Evolutionary conservation across 257 asterid species (phyloP), one percentile per base, ranked within the genome.

Genomic region (Vinca minor): DNA sequence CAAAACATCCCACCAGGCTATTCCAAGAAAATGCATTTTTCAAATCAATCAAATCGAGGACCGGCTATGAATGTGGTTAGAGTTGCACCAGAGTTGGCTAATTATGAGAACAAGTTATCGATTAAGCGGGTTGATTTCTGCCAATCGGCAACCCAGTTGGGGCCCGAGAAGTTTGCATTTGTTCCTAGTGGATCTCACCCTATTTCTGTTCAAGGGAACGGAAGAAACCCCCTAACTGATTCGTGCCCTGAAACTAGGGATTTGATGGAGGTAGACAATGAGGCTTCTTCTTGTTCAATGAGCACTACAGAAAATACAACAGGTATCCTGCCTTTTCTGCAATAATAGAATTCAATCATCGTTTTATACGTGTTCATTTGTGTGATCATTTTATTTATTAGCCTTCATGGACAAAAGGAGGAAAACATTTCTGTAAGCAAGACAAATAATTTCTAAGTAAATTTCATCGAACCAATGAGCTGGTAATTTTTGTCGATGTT

Each of bases 71-170:
- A 73, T 61, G 73, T 69, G 74, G 86, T 75, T 45, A 78, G 84
- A 63, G 85, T 83, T 52, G 89, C 76, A n/a, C 92, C 97, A 0
- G 98, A 88, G 50, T 69, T 74, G 46, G 53, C 70, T 28, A 60
- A 67, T 68, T 64, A 63, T 28, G 95, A 87, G 28, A 78, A 71
- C 55, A 91, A 79, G 72, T 66, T 77, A 3, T 78, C 83, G 0
- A 91, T 84, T 60, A 87, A 87, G 74, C 76, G 85, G 78, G 95
- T 89, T 13, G 96, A 89, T 68, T 87, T 87, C 68, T 76, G 85
- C 77, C 93, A 77, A 68, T 77, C 90, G 8, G 62, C 76, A 35
- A 63, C 79, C n/a, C 79, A 74, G 45, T 39, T 66, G 18, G 95
- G 78, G 4, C 20, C 68, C 0, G 73, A 78, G 41, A 87, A 78